phyloP scores from a whole-genome alignment of 257 asterid genomes.

The Galeopsis tetrahit region DNA sequence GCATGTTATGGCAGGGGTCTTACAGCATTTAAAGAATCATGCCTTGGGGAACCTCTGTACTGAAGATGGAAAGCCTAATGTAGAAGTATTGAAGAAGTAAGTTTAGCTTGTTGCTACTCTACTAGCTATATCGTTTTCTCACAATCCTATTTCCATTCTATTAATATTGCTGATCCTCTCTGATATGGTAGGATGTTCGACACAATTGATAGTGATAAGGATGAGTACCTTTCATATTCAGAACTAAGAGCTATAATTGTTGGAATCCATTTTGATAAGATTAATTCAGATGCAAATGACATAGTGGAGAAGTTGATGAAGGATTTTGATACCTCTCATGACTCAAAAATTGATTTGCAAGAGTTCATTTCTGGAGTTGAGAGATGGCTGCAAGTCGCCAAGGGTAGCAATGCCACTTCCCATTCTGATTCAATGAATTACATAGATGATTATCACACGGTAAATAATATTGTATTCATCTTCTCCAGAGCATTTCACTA shows the following conservation, averaged over 20 bases:
- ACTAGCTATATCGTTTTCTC: neutral
- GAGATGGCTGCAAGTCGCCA: slow-evolving; percentile 80
- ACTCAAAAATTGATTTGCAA: slow-evolving; percentile 43
- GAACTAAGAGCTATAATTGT: slow-evolving; percentile 76
- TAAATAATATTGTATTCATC: slow-evolving; percentile 30
- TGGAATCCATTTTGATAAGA: slow-evolving; percentile 68
- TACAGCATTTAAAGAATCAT: slow-evolving; percentile 60
- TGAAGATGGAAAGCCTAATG: slow-evolving; percentile 70
- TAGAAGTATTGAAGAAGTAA: slow-evolving; percentile 63
- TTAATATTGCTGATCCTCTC: slow-evolving; percentile 21
- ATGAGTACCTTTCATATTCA: slow-evolving; percentile 57
- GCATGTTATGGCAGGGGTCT: slow-evolving; percentile 80
- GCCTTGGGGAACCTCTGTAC: slow-evolving; percentile 67
- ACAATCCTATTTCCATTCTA: neutral
- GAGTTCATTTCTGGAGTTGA: slow-evolving; percentile 69
- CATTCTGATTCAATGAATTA: slow-evolving; percentile 54
- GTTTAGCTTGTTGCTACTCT: slow-evolving; percentile 3
- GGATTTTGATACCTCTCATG: slow-evolving; percentile 79
- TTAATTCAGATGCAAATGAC: slow-evolving; percentile 58
- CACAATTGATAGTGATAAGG: slow-evolving; percentile 62
- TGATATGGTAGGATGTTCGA: slow-evolving; percentile 59
- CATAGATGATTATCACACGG: slow-evolving; percentile 70
- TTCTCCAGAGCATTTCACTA: slow-evolving; percentile 7
- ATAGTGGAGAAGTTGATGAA: slow-evolving; percentile 63
- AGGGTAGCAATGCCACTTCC: slow-evolving; percentile 38